These are phyloP conservation scores for Penicillium sp. DNA, from an alignment of 2,329 filamentous ascomycete species.

Conservation along the genomic window DNA sequence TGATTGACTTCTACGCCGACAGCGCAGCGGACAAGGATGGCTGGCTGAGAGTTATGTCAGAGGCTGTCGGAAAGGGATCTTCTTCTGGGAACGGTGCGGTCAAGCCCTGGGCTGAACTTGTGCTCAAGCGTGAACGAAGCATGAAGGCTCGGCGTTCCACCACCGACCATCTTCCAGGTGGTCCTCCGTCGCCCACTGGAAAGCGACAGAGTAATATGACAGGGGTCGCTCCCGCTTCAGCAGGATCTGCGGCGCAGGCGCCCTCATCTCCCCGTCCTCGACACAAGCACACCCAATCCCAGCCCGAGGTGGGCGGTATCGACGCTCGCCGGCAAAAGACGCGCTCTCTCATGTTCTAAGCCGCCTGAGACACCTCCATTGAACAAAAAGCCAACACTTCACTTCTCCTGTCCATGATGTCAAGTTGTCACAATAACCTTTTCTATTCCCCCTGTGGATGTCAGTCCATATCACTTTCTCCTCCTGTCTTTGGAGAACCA, in stretches of 20 bases:
- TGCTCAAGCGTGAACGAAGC: constrained; percentile 50
- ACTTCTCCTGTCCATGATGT: constrained; percentile 26
- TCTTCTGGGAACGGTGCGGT: constrained; percentile 41
- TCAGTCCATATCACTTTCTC: constrained; percentile 7
- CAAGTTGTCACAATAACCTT: constrained; percentile 24
- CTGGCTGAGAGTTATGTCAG: constrained; percentile 87
- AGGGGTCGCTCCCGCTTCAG: constrained; percentile 19
- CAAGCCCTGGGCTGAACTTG: constrained; percentile 63
- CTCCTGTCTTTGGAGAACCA: constrained; percentile 10
- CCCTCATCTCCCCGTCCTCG: constrained; percentile 32
- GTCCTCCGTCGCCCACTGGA: constrained; percentile 22
- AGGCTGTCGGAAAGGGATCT: constrained; percentile 61
- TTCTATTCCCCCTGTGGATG: constrained; percentile 17
- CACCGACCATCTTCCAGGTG: constrained; percentile 22
- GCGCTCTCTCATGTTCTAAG: constrained; percentile 42
- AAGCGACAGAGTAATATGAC: constrained; percentile 24
- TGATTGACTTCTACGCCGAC: constrained; percentile 98
- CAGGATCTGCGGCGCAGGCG: constrained; percentile 28
- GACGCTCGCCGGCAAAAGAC: constrained; percentile 43
- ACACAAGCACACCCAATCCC: constrained; percentile 42
- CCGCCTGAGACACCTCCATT: constrained; percentile 3
- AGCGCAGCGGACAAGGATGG: constrained; percentile 81
- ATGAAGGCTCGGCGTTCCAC: constrained; percentile 33
- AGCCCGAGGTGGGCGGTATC: constrained; percentile 36
- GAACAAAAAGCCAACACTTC: constrained; percentile 15